Conservation (phyloP, 306 rosid species). For the Lathyrus aphaca region DNA sequence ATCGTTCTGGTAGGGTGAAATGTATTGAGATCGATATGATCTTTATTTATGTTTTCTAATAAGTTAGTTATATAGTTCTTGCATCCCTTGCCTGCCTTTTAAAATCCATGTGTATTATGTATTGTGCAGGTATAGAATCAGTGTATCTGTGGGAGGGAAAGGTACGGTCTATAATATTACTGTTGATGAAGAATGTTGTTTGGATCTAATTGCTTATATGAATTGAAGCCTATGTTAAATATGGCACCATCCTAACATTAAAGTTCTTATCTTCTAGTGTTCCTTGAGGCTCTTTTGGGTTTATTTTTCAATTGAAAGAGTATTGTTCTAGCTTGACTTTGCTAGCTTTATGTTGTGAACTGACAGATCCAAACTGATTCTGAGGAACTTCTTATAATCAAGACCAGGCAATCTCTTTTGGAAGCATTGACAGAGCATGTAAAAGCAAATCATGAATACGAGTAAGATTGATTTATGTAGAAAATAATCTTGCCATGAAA, state of each 20-base stretch:
- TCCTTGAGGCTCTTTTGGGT: not conserved
- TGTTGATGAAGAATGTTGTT: not conserved
- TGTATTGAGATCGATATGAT: slow-evolving; percentile 7
- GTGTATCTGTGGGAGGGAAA: slow-evolving; percentile 90
- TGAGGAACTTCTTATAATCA: slow-evolving; percentile 87
- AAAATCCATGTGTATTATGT: slow-evolving; percentile 27
- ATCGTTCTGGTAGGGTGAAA: not conserved
- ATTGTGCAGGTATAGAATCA: slow-evolving; percentile 73
- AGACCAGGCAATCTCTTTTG: slow-evolving; percentile 89
- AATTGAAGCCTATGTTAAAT: slow-evolving; percentile 4
- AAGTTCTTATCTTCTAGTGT: not conserved
- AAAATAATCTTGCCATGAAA: slow-evolving; percentile 9
- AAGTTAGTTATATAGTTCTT: slow-evolving; percentile 26
- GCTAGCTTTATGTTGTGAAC: slow-evolving; percentile 32
- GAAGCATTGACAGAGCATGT: slow-evolving; percentile 82
- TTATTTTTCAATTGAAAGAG: not conserved
- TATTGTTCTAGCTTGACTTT: slow-evolving; percentile 33
- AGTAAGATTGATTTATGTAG: slow-evolving; percentile 55
- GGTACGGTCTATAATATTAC: slow-evolving; percentile 53
- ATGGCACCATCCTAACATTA: not conserved
- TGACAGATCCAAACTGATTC: slow-evolving; percentile 77
- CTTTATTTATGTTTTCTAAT: slow-evolving; percentile 19
- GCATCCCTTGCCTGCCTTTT: slow-evolving; percentile 10
- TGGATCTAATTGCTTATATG: slow-evolving; percentile 13
- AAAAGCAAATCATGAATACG: slow-evolving; percentile 79